These are phyloP conservation scores for Fistulifera pelliculosa DNA, from an alignment of 108 stramenopile species.

Conservation along the genomic window DNA sequence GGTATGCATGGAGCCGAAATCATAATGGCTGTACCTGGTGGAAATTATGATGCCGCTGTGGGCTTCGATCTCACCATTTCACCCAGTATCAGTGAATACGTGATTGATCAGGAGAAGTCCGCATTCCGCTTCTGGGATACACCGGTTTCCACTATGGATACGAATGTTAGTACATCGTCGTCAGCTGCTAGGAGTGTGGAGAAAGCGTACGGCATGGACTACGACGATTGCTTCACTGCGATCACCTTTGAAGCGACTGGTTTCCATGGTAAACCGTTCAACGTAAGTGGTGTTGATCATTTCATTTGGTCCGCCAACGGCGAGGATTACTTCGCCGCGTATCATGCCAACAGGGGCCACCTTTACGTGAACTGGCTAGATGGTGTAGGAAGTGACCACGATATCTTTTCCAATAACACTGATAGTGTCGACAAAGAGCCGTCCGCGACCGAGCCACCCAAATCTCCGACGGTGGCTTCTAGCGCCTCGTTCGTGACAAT, in stretches of 20 bases:
- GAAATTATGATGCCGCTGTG: constrained; percentile 27
- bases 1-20: constrained; percentile 43
- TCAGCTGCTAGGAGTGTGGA: background rate
- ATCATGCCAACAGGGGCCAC: constrained; percentile 22
- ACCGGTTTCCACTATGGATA: constrained; percentile 18
- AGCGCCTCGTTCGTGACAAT: too few species aligned
- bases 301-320: constrained; percentile 61
- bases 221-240: constrained; percentile 50
- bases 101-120: constrained; percentile 21
- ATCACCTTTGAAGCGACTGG: constrained; percentile 37
- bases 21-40: constrained; percentile 38
- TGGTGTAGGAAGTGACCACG: background rate
- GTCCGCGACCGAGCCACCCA: too few species aligned
- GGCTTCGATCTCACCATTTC: constrained; percentile 24
- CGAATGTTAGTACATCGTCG: constrained; percentile 4
- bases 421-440: too few species aligned
- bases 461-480: too few species aligned
- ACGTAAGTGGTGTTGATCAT: constrained; percentile 38
- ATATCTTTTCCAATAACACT: too few species aligned
- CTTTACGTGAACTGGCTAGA: background rate
- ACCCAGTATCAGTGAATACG: constrained; percentile 29
- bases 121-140: constrained; percentile 54
- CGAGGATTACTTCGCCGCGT: constrained; percentile 35
- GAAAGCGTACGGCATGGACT: constrained; percentile 4
- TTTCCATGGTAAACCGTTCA: constrained; percentile 38